Evolutionary conservation across 73 alveolate species (phyloP).

Genomic region (Stentor coeruleus): DNA sequence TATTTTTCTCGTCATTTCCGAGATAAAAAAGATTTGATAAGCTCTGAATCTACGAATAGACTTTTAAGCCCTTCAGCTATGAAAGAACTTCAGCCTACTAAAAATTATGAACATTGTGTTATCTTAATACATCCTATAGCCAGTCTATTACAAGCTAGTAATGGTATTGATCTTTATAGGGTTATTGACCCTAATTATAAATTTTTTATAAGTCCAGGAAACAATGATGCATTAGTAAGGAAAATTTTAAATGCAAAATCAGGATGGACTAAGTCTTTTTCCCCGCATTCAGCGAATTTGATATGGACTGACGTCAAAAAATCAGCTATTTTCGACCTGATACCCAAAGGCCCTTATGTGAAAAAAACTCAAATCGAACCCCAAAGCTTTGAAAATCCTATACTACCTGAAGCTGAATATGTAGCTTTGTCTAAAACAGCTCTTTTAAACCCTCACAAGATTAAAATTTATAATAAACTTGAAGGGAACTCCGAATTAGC

Average conservation of each 20-base stretch:
- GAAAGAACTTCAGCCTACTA: background rate
- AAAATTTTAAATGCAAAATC: slow-evolving; percentile 11
- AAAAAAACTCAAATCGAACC: background rate
- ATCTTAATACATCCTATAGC: background rate
- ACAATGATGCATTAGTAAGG: background rate
- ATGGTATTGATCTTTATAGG: background rate
- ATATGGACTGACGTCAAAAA: slow-evolving; percentile 25
- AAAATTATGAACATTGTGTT: background rate
- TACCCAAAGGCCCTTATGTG: background rate
- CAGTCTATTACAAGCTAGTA: background rate
- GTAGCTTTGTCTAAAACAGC: background rate
- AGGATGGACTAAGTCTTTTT: background rate
- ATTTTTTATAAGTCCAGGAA: slow-evolving; percentile 18
- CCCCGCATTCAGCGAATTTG: slow-evolving; percentile 12
- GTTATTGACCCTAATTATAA: slow-evolving; percentile 8
- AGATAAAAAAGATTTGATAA: background rate
- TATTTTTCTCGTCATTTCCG: background rate
- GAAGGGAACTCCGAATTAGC: slow-evolving; percentile 67
- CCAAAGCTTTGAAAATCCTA: background rate
- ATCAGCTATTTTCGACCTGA: background rate
- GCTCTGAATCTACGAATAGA: background rate
- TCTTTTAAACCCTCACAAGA: slow-evolving; percentile 5
- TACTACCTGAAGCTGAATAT: background rate
- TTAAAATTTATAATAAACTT: slow-evolving; percentile 52
- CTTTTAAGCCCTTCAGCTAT: background rate